Percentiles rank a stretch among this genome's conserved stretches.
Evolutionary conservation across 345 rosid genomes (phyloP).

Genomic region (Gossypioides kirkii): DNA sequence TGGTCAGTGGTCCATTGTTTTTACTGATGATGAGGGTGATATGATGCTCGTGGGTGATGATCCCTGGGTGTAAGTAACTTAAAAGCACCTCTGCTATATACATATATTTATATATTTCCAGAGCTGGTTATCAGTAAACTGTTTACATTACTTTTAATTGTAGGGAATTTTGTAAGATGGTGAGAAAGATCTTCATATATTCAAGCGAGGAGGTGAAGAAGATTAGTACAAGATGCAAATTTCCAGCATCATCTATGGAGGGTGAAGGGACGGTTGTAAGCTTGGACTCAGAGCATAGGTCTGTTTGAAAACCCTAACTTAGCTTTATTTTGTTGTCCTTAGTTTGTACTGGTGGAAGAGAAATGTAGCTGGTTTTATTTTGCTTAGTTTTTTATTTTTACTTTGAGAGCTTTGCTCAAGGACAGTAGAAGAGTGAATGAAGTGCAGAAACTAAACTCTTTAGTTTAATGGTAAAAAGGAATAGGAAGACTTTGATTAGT

Average conservation of each 20-base stretch:
- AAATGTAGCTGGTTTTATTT: constrained; percentile 15
- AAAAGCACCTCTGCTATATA: background rate
- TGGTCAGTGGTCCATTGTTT: constrained; percentile 60
- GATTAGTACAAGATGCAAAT: constrained; percentile 34
- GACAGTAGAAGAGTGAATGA: constrained; percentile 8
- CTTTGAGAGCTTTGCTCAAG: constrained; percentile 17
- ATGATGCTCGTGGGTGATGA: constrained; percentile 75
- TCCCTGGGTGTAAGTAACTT: constrained; percentile 64
- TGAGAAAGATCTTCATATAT: constrained; percentile 53
- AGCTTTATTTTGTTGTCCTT: constrained; percentile 7
- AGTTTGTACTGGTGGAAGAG: constrained; percentile 11
- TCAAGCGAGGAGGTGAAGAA: constrained; percentile 57
- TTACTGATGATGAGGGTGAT: constrained; percentile 72
- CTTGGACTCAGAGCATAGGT: constrained; percentile 43
- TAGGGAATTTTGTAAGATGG: constrained; percentile 80
- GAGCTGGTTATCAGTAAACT: background rate
- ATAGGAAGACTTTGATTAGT: background rate
- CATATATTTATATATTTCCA: background rate
- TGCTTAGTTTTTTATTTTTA: constrained; percentile 14
- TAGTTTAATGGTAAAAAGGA: constrained; percentile 4
- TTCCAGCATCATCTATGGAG: constrained; percentile 29
- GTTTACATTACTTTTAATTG: constrained; percentile 10
- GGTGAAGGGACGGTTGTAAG: constrained; percentile 30
- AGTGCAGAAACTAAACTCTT: background rate
- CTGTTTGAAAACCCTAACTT: constrained; percentile 10